A percentile compares a stretch with the other conserved stretches of the same genome.
Conservation (phyloP, 805 yeast genomes). For the Teunomyces barrocoloradensis region DNA sequence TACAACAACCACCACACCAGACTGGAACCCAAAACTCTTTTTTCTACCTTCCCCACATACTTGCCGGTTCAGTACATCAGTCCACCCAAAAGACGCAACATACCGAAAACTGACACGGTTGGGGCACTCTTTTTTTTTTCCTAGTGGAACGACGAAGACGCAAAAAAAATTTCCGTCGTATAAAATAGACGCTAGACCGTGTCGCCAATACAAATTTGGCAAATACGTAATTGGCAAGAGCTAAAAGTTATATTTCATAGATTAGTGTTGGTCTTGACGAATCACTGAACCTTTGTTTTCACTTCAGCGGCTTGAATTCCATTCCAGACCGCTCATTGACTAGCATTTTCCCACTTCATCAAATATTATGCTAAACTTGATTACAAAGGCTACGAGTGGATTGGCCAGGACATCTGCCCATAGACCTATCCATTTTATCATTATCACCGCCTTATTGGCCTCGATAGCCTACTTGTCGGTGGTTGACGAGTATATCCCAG, state of each 20-base stretch:
- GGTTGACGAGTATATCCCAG: constrained; percentile 62
- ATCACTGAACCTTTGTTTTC: not conserved
- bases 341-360: not conserved
- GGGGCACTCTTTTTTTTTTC: constrained; percentile 2
- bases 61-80: not conserved
- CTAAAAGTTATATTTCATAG: not conserved
- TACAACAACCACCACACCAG: too few relatives aligned
- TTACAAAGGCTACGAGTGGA: constrained; percentile 32
- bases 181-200: constrained; percentile 2
- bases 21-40: not conserved
- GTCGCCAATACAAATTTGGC: constrained; percentile 1
- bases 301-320: not conserved
- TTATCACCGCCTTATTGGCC: constrained; percentile 68
- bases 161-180: constrained; percentile 6
- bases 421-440: constrained; percentile 83
- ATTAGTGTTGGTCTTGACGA: not conserved
- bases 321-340: not conserved
- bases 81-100: not conserved
- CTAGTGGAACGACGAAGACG: constrained; percentile 4
- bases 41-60: not conserved
- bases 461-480: constrained; percentile 77
- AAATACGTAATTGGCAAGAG: constrained; percentile 2
- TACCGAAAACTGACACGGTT: not conserved
- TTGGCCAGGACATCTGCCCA: constrained; percentile 64
- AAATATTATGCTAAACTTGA: constrained; percentile 25